Percentiles rank a stretch among this genome's conserved stretches.
These are phyloP conservation scores for Aspergillus japonicus DNA, from an alignment of 2,329 filamentous ascomycete genomes.

Conservation along the genomic window DNA sequence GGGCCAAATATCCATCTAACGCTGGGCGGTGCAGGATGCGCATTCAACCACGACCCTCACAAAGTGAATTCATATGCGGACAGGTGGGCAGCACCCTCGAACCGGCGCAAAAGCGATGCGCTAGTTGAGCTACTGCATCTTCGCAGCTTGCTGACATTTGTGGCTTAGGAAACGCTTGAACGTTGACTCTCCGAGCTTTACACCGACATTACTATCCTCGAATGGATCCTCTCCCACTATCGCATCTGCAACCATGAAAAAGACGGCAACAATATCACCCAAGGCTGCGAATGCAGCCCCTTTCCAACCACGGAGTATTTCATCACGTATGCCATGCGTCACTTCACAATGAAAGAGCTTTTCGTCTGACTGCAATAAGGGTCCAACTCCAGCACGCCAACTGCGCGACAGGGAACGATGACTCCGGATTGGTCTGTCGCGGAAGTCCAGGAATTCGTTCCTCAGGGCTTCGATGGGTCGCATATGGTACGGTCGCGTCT, in stretches of 20 bases:
- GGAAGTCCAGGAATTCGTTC: slow-evolving; percentile 52
- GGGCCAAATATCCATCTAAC: slow-evolving; percentile 19
- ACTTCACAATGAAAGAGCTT: not conserved
- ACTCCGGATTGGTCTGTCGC: slow-evolving; percentile 47
- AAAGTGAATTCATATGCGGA: slow-evolving; percentile 53
- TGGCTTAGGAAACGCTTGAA: slow-evolving; percentile 71
- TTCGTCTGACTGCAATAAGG: slow-evolving; percentile 33
- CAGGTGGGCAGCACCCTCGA: slow-evolving; percentile 32
- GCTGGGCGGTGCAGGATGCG: slow-evolving; percentile 57
- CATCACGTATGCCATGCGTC: slow-evolving; percentile 36
- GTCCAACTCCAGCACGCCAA: slow-evolving; percentile 43
- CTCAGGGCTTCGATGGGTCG: slow-evolving; percentile 52
- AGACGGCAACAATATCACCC: slow-evolving; percentile 73
- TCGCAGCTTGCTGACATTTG: slow-evolving; percentile 20
- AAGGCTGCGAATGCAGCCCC: slow-evolving; percentile 83
- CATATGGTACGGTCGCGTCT: slow-evolving; percentile 46
- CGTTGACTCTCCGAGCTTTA: slow-evolving; percentile 95
- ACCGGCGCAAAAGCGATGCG: not conserved
- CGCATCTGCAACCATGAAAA: slow-evolving; percentile 50
- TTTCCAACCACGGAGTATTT: slow-evolving; percentile 45
- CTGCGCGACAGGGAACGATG: slow-evolving; percentile 39
- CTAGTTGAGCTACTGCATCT: slow-evolving; percentile 5
- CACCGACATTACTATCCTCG: slow-evolving; percentile 56
- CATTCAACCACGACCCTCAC: slow-evolving; percentile 80
- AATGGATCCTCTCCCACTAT: slow-evolving; percentile 36